Evolutionary conservation across 495 filamentous ascomycete genomes (phyloP).

Genomic region (Aspergillus carlsbadensis): DNA sequence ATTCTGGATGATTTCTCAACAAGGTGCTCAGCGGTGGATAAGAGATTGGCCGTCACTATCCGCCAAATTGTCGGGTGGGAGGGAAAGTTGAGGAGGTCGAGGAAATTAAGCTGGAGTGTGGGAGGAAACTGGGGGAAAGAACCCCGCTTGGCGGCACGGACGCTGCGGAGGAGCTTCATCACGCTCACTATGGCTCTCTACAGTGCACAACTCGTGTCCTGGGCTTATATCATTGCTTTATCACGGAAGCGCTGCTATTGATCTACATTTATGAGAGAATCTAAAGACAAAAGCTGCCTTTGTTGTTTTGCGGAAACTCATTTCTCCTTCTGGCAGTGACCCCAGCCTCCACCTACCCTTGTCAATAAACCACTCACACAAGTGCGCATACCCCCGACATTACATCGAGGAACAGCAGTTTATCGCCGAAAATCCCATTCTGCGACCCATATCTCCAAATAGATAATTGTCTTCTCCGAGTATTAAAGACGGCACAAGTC

Average conservation of each 20-base stretch:
- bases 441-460: neutral
- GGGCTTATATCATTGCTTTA: neutral
- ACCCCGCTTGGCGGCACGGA: conserved; percentile 13
- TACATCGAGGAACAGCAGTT: neutral
- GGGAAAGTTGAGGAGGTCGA: neutral
- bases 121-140: conserved; percentile 1
- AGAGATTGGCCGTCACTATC: neutral
- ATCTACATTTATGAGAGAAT: too few species aligned
- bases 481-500: conserved; percentile 28
- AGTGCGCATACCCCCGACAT: too few species aligned
- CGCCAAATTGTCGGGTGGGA: neutral
- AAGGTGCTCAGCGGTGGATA: neutral
- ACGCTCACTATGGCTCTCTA: neutral
- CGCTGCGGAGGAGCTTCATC: neutral
- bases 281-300: too few species aligned
- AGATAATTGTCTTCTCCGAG: neutral
- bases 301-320: too few species aligned
- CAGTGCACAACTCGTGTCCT: neutral
- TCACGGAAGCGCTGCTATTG: neutral
- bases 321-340: too few species aligned
- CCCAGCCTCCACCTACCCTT: too few species aligned
- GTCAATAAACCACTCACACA: too few species aligned
- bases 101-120: neutral
- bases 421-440: neutral
- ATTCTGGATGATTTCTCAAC: neutral